phyloP scores from a whole-genome alignment of 2,329 filamentous ascomycete species.

The Venturia asperata region DNA sequence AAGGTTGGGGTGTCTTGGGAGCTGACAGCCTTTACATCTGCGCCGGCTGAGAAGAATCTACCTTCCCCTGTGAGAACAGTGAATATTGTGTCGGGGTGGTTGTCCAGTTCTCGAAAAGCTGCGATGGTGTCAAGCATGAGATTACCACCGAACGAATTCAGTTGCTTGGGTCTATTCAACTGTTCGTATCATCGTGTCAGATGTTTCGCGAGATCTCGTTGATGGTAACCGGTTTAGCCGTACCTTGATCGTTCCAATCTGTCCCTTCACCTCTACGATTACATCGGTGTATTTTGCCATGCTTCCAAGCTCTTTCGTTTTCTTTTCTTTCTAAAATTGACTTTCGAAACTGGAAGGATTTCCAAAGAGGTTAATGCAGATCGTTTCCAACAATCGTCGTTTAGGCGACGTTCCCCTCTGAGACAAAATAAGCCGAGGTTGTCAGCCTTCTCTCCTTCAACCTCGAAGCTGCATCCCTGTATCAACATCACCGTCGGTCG shows the following conservation, averaged over 20 bases:
- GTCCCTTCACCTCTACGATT: slow-evolving; percentile 37
- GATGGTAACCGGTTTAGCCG: neutral
- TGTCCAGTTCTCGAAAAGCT: slow-evolving; percentile 40
- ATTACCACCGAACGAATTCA: slow-evolving; percentile 44
- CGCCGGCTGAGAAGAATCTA: slow-evolving; percentile 45
- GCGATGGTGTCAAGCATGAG: slow-evolving; percentile 38
- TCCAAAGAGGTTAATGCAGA: neutral
- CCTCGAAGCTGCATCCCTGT: neutral
- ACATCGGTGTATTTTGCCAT: slow-evolving; percentile 35
- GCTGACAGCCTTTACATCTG: slow-evolving; percentile 36
- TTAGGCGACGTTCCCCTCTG: slow-evolving; percentile 2
- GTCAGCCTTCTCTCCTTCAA: neutral
- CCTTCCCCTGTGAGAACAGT: slow-evolving; percentile 46
- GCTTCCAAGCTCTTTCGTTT: neutral
- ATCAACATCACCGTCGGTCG: neutral
- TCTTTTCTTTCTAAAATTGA: neutral
- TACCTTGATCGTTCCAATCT: slow-evolving; percentile 44
- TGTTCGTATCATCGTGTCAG: slow-evolving; percentile 19
- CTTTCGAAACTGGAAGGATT: neutral
- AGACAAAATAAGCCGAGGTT: neutral
- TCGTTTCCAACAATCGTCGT: neutral
- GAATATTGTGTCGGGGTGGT: slow-evolving; percentile 44
- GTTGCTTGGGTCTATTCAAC: slow-evolving; percentile 44
- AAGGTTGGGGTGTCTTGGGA: neutral
- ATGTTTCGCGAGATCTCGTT: neutral